Conservation (phyloP, 2,329 filamentous ascomycete genomes). For the Cercospora brassicicola region DNA sequence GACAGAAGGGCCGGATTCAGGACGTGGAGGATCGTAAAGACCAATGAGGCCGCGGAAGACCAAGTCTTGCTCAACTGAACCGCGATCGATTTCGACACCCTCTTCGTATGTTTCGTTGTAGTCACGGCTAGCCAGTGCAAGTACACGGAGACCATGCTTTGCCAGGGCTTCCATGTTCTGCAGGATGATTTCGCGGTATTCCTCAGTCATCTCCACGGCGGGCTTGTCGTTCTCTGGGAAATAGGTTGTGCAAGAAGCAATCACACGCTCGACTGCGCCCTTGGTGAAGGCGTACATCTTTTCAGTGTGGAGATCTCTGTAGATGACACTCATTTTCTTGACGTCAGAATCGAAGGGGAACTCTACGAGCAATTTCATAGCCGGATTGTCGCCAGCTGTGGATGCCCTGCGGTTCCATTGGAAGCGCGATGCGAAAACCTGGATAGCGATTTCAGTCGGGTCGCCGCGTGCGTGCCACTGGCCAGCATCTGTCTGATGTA, state of each 20-base stretch:
- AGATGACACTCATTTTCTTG: conserved; percentile 76
- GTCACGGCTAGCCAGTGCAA: conserved; percentile 61
- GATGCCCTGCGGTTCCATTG: conserved; percentile 35
- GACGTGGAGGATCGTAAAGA: conserved; percentile 81
- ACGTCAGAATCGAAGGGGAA: conserved; percentile 73
- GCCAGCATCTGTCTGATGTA: conserved; percentile 58
- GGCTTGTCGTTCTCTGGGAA: conserved; percentile 36
- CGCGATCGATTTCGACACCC: conserved; percentile 54
- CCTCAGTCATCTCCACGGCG: conserved; percentile 55
- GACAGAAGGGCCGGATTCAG: conserved; percentile 74
- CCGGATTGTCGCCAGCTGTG: conserved; percentile 32
- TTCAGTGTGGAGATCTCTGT: conserved; percentile 58
- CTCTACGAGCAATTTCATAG: conserved; percentile 63
- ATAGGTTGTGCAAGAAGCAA: conserved; percentile 60
- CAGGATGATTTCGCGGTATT: conserved; percentile 57
- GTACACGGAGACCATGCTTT: conserved; percentile 62
- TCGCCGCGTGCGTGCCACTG: conserved; percentile 66
- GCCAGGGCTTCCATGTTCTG: conserved; percentile 69
- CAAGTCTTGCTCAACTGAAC: conserved; percentile 65
- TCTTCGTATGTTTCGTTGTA: conserved; percentile 46
- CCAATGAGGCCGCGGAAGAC: conserved; percentile 78
- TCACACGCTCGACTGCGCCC: conserved; percentile 68
- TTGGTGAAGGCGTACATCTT: conserved; percentile 58
- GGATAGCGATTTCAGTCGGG: conserved; percentile 72
- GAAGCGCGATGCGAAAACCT: conserved; percentile 71